phyloP scores from a whole-genome alignment of 1,284 basidiomycete species.

The Melampsora americana region DNA sequence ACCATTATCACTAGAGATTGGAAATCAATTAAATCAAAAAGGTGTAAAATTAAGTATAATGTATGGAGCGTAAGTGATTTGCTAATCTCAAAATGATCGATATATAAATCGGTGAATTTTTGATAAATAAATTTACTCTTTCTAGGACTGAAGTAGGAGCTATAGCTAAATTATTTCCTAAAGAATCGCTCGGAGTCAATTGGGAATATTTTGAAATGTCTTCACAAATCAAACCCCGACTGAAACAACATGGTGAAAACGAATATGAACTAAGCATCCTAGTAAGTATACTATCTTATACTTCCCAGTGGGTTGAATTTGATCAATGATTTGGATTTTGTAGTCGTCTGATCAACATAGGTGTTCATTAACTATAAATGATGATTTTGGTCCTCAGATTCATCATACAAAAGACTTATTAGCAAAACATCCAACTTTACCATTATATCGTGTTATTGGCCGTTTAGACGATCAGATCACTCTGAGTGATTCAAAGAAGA shows the following conservation, averaged over 20 bases:
- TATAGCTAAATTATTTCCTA: neutral
- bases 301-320: no score
- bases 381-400: neutral
- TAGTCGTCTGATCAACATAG: neutral
- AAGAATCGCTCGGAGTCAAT: neutral
- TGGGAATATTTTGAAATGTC: slow-evolving; percentile 9
- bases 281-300: no score
- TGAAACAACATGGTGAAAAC: neutral
- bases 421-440: neutral
- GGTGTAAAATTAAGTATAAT: neutral
- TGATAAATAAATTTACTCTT: neutral
- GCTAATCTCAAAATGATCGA: neutral
- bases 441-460: slow-evolving; percentile 4
- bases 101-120: no score
- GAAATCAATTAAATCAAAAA: neutral
- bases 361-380: neutral
- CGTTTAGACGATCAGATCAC: slow-evolving; percentile 7
- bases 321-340: no score
- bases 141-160: slow-evolving; percentile 6
- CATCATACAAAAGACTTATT: slow-evolving; percentile 13
- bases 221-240: neutral
- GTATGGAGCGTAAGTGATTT: neutral
- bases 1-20: neutral
- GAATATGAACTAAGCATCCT: neutral
- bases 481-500: neutral